These are phyloP conservation scores for Rhypophila decipiens DNA, from an alignment of 495 filamentous ascomycete genomes.

Conservation along the genomic window DNA sequence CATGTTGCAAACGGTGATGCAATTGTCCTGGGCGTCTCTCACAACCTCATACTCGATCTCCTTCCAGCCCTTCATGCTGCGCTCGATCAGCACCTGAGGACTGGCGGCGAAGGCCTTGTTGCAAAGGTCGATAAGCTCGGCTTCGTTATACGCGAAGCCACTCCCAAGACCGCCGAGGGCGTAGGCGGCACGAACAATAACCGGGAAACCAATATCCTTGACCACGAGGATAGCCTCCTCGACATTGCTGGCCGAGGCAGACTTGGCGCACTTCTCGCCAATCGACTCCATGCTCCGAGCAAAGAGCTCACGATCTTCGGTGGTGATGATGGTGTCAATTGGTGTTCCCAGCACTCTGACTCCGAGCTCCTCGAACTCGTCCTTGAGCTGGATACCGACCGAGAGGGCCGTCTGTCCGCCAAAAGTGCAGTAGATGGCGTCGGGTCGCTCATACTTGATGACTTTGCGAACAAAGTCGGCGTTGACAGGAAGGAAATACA, in stretches of 20 bases:
- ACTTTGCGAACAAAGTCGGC: conserved; percentile 97
- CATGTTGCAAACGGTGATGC: conserved; percentile 99
- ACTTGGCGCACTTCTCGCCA: conserved; percentile 95
- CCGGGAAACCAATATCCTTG: conserved; percentile 86
- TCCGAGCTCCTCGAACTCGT: conserved; percentile 85
- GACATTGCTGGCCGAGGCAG: conserved; percentile 77
- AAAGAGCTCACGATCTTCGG: conserved; percentile 94
- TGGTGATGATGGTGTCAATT: conserved; percentile 96
- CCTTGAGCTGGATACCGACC: conserved; percentile 93
- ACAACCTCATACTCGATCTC: conserved; percentile 99
- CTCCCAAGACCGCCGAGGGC: conserved; percentile 92
- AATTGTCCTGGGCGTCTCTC: conserved; percentile 92
- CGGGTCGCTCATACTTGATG: conserved; percentile 83
- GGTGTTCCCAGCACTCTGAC: conserved; percentile 93
- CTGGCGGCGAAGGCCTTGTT: conserved; percentile 90
- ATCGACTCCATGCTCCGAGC: conserved; percentile 98
- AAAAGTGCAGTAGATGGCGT: conserved; percentile 94
- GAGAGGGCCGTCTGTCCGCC: conserved; percentile 92
- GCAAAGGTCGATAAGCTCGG: conserved; percentile 85
- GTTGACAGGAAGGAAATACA: conserved; percentile 96
- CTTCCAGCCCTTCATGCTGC: conserved; percentile 99
- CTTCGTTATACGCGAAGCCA: conserved; percentile 88
- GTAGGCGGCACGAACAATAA: conserved; percentile 95
- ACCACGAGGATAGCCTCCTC: conserved; percentile 82
- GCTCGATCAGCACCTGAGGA: conserved; percentile 92